These are phyloP conservation scores for Nicotiana tabacum DNA, from an alignment of 257 asterid species.

Conservation along the genomic window DNA sequence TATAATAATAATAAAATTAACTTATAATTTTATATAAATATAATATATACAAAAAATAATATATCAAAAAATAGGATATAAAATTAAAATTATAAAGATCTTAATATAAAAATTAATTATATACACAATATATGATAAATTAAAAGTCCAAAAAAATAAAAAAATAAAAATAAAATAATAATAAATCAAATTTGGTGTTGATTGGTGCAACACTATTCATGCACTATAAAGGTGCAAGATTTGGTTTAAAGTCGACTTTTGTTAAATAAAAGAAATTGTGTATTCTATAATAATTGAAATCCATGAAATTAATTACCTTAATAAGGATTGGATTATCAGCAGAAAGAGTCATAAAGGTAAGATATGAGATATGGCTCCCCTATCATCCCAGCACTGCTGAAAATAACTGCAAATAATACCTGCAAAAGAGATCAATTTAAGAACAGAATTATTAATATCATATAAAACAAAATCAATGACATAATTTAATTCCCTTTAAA, in stretches of 20 bases:
- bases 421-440: constrained; percentile 18
- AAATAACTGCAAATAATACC: constrained; percentile 56
- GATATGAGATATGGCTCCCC: constrained; percentile 81
- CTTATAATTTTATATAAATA: too few relatives aligned
- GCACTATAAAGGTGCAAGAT: too few relatives aligned
- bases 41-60: too few relatives aligned
- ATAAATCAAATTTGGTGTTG: too few relatives aligned
- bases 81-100: too few relatives aligned
- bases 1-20: too few relatives aligned
- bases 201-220: too few relatives aligned
- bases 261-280: not conserved
- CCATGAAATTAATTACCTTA: constrained; percentile 36
- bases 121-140: too few relatives aligned
- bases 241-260: not conserved
- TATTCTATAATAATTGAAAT: not conserved
- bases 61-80: too few relatives aligned
- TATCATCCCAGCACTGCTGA: constrained; percentile 74
- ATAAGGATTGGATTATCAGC: constrained; percentile 66
- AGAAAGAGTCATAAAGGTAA: constrained; percentile 53
- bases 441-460: not conserved
- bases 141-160: too few relatives aligned
- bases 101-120: too few relatives aligned
- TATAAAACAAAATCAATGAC: not conserved
- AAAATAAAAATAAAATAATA: too few relatives aligned
- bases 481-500: not conserved